Evolutionary conservation across 257 asterid species (phyloP), one percentile per base, ranked within the genome.

Genomic region (Nicotiana obtusifolia): DNA sequence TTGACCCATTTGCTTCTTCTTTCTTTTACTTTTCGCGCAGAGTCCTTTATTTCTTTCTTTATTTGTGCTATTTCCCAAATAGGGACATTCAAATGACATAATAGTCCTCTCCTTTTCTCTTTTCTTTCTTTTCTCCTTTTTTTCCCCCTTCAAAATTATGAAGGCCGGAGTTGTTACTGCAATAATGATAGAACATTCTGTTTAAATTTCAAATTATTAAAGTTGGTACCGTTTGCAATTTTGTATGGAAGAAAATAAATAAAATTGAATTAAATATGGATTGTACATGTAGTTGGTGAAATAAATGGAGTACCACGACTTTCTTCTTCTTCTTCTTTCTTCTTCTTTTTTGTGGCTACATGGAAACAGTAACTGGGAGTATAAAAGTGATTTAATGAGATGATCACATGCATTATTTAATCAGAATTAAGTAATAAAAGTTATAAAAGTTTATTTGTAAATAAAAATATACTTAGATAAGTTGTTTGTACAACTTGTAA

Each of bases 121-220:
- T 73, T 13, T 53, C 7, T n/a, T 73, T 47, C 19, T 7, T 13
- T 41, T 11, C 2, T 1, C 31, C 28, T 7, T 14, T 0, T 5
- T 62, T 62, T 10, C 0, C 16, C 16, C 14, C 17, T 52, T 26
- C 10, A 49, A 68, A 49, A 10, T 73, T 37, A 73, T 22, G 62
- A 47, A 24, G 62, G 79, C 41, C 79, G 79, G 61, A 75, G 61
- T 75, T 15, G 61, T 24, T 75, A 57, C 41, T 49, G 59, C 26
- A 47, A 75, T 49, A 49, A 75, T 75, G 61, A 44, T 11, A 44
- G 22, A 71, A 71, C 78, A 71, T 71, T 71, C 78, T 44, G 78
- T 71, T 71, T 71, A 71, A 71, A 71, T 71, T 71, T 71, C 14
- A 71, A 71, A 71, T 71, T 71, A 71, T 44, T 44, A 26, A 75